Conservation (phyloP, 2,329 filamentous ascomycete genomes). For the Fusarium stilboides region DNA sequence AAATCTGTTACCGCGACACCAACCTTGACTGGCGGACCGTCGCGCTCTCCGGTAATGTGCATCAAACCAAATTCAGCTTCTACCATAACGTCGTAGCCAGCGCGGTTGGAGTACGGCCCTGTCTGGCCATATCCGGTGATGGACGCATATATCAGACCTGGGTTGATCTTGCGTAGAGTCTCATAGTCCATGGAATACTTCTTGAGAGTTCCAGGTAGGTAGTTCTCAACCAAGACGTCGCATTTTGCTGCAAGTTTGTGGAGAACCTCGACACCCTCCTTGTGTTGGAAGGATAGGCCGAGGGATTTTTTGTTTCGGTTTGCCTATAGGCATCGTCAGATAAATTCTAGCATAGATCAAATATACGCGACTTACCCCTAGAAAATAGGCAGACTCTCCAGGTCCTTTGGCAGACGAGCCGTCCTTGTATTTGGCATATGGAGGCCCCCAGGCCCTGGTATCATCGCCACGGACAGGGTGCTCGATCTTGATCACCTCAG, state of each 20-base stretch:
- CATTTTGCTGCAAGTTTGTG: conserved; percentile 87
- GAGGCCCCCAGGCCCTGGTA: conserved; percentile 95
- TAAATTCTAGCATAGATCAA: neutral
- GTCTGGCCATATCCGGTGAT: conserved; percentile 98
- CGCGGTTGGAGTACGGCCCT: conserved; percentile 87
- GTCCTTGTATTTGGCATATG: conserved; percentile 84
- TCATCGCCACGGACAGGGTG: conserved; percentile 94
- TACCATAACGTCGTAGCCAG: conserved; percentile 99
- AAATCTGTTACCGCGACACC: conserved; percentile 97
- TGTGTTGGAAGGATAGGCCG: conserved; percentile 90
- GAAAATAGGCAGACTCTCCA: conserved; percentile 95
- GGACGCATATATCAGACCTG: conserved; percentile 90
- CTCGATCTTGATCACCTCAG: conserved; percentile 97
- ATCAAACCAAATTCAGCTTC: conserved; percentile 98
- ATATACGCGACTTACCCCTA: conserved; percentile 73
- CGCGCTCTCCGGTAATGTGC: conserved; percentile 94
- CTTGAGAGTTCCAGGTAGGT: conserved; percentile 88
- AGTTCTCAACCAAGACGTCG: conserved; percentile 97
- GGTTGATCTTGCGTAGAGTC: conserved; percentile 85
- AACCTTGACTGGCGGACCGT: conserved; percentile 95
- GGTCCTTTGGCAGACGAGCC: conserved; percentile 74
- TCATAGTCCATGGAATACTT: conserved; percentile 95
- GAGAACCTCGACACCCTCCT: conserved; percentile 86
- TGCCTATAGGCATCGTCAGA: conserved; percentile 68
- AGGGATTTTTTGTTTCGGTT: conserved; percentile 98